phyloP scores from a whole-genome alignment of 306 rosid species.

The Begonia loranthoides region DNA sequence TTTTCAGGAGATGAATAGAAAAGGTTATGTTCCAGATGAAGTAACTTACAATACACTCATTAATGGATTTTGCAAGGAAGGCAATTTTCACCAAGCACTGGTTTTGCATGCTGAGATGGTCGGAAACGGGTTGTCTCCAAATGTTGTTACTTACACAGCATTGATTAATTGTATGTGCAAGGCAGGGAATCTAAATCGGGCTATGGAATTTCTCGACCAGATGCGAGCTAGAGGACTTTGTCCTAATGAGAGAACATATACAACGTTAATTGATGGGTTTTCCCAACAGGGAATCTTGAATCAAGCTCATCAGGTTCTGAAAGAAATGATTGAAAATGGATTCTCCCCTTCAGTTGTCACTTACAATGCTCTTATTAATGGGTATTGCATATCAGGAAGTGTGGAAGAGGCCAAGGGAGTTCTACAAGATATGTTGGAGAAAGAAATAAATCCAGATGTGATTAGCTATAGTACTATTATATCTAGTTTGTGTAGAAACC shows the following conservation, averaged over 20 bases:
- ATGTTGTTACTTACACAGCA: slow-evolving; percentile 75
- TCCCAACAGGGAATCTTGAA: slow-evolving; percentile 51
- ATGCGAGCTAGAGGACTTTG: slow-evolving; percentile 55
- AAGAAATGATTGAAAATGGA: slow-evolving; percentile 56
- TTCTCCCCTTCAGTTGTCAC: slow-evolving; percentile 66
- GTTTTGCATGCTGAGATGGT: slow-evolving; percentile 61
- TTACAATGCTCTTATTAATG: slow-evolving; percentile 65
- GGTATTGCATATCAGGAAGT: slow-evolving; percentile 56
- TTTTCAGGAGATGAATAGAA: slow-evolving; percentile 45
- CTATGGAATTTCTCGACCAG: slow-evolving; percentile 48
- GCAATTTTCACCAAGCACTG: slow-evolving; percentile 72
- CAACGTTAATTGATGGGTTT: slow-evolving; percentile 71
- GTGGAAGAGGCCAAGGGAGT: slow-evolving; percentile 51
- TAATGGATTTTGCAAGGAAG: slow-evolving; percentile 65
- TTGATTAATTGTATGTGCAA: slow-evolving; percentile 70
- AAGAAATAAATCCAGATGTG: slow-evolving; percentile 55
- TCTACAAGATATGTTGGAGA: slow-evolving; percentile 41
- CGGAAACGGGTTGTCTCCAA: slow-evolving; percentile 55
- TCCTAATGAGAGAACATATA: slow-evolving; percentile 71
- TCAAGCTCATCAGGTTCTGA: slow-evolving; percentile 53
- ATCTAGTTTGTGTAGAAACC: slow-evolving; percentile 56
- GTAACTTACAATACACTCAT: slow-evolving; percentile 71
- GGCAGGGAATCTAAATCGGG: slow-evolving; percentile 61
- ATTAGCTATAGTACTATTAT: slow-evolving; percentile 76
- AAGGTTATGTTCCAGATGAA: slow-evolving; percentile 49